These are phyloP conservation scores for Globisporangium middletonii DNA, from an alignment of 352 stramenopile species.

Conservation along the genomic window DNA sequence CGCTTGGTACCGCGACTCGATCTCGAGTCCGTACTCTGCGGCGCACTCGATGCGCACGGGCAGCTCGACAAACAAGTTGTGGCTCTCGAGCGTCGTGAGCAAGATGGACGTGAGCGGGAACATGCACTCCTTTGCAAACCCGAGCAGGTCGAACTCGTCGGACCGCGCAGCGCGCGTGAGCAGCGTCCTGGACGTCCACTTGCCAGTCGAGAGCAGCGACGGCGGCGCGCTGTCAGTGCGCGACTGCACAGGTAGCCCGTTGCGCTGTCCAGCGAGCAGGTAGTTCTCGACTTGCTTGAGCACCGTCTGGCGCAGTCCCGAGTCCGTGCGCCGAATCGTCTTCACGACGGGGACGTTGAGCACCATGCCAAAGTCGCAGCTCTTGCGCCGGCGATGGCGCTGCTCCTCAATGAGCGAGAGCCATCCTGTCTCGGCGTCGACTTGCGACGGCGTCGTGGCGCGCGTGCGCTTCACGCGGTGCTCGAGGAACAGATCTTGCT, in stretches of 20 bases:
- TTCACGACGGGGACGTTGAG: slow-evolving; percentile 15
- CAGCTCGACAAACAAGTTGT: slow-evolving; percentile 50
- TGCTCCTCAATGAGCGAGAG: slow-evolving; percentile 50
- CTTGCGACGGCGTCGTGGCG: slow-evolving; percentile 14
- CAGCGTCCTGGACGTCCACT: slow-evolving; percentile 40
- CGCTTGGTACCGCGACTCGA: slow-evolving; percentile 56
- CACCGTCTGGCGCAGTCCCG: slow-evolving; percentile 47
- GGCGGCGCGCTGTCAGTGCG: background rate
- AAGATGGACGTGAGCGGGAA: slow-evolving; percentile 58
- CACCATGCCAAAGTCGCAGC: slow-evolving; percentile 18
- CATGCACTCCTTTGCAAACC: slow-evolving; percentile 32
- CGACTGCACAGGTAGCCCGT: background rate
- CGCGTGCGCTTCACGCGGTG: slow-evolving; percentile 11
- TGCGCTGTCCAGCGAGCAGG: slow-evolving; percentile 15
- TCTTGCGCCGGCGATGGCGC: slow-evolving; percentile 32
- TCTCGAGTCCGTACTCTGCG: slow-evolving; percentile 54
- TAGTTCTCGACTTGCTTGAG: slow-evolving; percentile 46
- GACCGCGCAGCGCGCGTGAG: slow-evolving; percentile 21
- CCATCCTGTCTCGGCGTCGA: slow-evolving; percentile 27
- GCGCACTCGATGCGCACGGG: slow-evolving; percentile 45
- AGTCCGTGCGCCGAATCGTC: slow-evolving; percentile 38
- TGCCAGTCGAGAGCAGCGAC: slow-evolving; percentile 5
- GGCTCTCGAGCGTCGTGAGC: slow-evolving; percentile 59
- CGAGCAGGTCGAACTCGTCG: slow-evolving; percentile 51
- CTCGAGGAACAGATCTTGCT: slow-evolving; percentile 57